Conservation (phyloP, 2,329 filamentous ascomycete species). For the Corniculantispora saksenae region DNA sequence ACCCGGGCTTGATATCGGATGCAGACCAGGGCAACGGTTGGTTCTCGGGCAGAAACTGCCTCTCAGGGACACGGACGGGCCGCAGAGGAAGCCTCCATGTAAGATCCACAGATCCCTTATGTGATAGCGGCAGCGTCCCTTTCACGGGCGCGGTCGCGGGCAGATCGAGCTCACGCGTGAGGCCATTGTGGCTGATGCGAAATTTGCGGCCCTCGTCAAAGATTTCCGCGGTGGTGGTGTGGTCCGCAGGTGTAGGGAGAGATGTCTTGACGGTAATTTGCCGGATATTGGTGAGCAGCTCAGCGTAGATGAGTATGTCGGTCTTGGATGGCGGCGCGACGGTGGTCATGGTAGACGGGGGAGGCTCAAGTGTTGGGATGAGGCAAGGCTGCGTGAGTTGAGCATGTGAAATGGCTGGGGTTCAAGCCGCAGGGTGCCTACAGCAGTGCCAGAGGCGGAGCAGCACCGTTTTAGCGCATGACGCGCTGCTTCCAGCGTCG, state of each 20-base stretch:
- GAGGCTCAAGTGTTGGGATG: slow-evolving; percentile 5
- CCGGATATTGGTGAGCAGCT: slow-evolving; percentile 64
- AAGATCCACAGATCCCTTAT: slow-evolving; percentile 36
- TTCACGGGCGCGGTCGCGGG: slow-evolving; percentile 42
- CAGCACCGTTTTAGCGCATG: neutral
- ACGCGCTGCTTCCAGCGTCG: neutral
- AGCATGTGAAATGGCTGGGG: slow-evolving; percentile 2
- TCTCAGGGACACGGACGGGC: slow-evolving; percentile 25
- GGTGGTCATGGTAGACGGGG: slow-evolving; percentile 21
- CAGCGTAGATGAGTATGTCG: slow-evolving; percentile 57
- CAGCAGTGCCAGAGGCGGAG: neutral
- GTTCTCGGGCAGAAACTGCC: slow-evolving; percentile 34
- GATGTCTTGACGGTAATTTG: slow-evolving; percentile 62
- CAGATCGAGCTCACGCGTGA: slow-evolving; percentile 38
- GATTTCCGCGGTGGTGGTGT: slow-evolving; percentile 46
- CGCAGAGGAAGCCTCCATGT: slow-evolving; percentile 56
- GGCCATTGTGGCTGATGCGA: slow-evolving; percentile 48
- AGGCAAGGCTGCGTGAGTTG: neutral
- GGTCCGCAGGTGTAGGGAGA: slow-evolving; percentile 45
- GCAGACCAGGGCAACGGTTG: slow-evolving; percentile 59
- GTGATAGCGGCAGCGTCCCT: slow-evolving; percentile 40
- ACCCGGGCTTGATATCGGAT: slow-evolving; percentile 42
- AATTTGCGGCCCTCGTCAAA: slow-evolving; percentile 48
- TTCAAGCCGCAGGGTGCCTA: neutral
- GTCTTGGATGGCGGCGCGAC: slow-evolving; percentile 10